Conservation (phyloP, 495 filamentous ascomycete genomes). For the Penicillium simplicissimum region DNA sequence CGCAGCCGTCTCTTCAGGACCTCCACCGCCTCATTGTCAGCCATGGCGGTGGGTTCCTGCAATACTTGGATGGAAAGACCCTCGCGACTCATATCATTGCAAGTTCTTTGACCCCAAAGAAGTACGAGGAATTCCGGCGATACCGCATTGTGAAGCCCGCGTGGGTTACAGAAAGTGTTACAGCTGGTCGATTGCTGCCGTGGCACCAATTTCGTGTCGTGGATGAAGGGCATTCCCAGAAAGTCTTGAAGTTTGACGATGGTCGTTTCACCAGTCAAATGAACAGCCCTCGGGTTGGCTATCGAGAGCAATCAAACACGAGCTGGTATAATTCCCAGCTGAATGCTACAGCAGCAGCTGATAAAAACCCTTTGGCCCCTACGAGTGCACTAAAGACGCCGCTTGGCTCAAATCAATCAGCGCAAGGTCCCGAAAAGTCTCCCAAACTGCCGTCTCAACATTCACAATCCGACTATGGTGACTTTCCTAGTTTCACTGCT, state of each 20-base stretch:
- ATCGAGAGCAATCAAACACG: slow-evolving; percentile 70
- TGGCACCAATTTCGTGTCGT: slow-evolving; percentile 83
- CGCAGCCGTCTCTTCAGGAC: slow-evolving; percentile 84
- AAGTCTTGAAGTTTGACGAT: slow-evolving; percentile 73
- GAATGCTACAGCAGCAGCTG: slow-evolving; percentile 33
- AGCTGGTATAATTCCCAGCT: slow-evolving; percentile 82
- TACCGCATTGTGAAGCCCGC: slow-evolving; percentile 96
- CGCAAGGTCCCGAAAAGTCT: not conserved
- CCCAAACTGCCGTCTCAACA: not conserved
- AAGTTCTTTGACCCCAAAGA: slow-evolving; percentile 85
- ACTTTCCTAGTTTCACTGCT: slow-evolving; percentile 44
- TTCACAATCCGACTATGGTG: slow-evolving; percentile 46
- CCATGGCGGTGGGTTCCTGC: slow-evolving; percentile 89
- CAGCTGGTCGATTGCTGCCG: slow-evolving; percentile 74
- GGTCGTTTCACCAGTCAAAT: slow-evolving; percentile 67
- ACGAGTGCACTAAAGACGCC: slow-evolving; percentile 11
- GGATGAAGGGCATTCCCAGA: slow-evolving; percentile 75
- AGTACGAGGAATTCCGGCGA: slow-evolving; percentile 76
- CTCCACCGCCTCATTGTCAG: slow-evolving; percentile 82
- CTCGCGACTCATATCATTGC: slow-evolving; percentile 94
- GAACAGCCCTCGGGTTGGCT: slow-evolving; percentile 56
- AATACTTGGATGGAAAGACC: slow-evolving; percentile 94
- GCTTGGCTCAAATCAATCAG: not conserved
- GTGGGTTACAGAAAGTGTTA: slow-evolving; percentile 89
- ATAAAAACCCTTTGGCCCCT: not conserved